phyloP scores from a whole-genome alignment of 164 flowering plant genomes.

The Berberis thunbergii region DNA sequence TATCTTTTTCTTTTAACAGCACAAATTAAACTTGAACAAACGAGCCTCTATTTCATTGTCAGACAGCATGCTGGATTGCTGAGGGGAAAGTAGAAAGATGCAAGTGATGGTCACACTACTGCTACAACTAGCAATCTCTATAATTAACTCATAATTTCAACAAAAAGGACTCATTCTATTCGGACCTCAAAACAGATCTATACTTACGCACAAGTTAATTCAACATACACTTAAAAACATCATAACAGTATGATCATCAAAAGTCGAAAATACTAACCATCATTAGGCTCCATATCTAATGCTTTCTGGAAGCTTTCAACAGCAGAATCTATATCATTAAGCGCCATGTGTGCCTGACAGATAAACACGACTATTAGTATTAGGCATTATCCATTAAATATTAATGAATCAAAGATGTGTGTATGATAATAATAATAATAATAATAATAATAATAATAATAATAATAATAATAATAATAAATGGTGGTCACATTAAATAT shows the following conservation, averaged over 20 bases:
- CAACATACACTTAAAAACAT: not conserved
- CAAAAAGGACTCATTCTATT: too few species aligned
- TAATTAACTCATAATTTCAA: too few species aligned
- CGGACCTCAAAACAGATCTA: too few species aligned
- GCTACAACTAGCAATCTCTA: too few species aligned
- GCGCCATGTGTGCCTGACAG: slow-evolving; percentile 83
- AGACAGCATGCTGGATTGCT: too few species aligned
- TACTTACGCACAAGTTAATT: not conserved
- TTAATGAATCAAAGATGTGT: not conserved
- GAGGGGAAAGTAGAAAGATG: too few species aligned
- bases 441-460: not conserved
- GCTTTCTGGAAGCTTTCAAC: slow-evolving; percentile 91
- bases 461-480: not conserved
- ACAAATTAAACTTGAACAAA: too few species aligned
- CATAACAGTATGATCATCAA: not conserved
- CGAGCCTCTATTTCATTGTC: too few species aligned
- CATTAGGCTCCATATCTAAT: slow-evolving; percentile 87
- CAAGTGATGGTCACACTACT: too few species aligned
- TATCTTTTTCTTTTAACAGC: too few species aligned
- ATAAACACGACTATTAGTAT: slow-evolving; percentile 2
- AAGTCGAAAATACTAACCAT: slow-evolving; percentile 33
- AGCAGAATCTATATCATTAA: slow-evolving; percentile 90
- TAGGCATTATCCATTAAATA: not conserved
- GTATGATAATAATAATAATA: not conserved
- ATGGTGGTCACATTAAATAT: not conserved